These are phyloP conservation scores for Tetradesmus obliquus DNA, from an alignment of 139 green algal species.

Conservation along the genomic window DNA sequence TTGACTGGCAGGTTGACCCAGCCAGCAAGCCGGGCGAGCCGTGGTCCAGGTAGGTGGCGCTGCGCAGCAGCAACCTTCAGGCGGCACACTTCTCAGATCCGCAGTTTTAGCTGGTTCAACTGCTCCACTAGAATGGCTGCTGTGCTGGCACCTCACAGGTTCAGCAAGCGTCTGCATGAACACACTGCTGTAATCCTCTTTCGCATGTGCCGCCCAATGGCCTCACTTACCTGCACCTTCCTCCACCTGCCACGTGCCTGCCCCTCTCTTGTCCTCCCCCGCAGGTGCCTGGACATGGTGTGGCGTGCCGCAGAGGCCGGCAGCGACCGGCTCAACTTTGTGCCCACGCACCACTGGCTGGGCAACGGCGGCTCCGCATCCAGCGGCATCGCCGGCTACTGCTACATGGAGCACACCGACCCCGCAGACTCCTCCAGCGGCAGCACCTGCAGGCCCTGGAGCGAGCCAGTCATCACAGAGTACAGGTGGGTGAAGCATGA, in stretches of 20 bases:
- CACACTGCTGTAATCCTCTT: too few relatives aligned
- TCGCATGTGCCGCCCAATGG: too few relatives aligned
- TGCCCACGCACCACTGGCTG: conserved; percentile 49
- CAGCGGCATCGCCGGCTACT: conserved; percentile 20
- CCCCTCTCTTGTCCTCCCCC: background rate
- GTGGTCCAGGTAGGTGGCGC: conserved; percentile 32
- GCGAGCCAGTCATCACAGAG: background rate
- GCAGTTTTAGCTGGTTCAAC: too few relatives aligned
- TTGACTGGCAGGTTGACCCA: conserved; percentile 39
- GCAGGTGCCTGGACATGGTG: conserved; percentile 44
- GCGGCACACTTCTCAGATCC: too few relatives aligned
- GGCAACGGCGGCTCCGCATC: background rate
- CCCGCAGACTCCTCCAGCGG: background rate
- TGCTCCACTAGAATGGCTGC: too few relatives aligned
- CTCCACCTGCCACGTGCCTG: background rate
- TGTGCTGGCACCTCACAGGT: too few relatives aligned
- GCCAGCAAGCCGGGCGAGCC: conserved; percentile 2
- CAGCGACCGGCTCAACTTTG: conserved; percentile 41
- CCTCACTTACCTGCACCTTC: background rate
- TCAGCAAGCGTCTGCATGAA: too few relatives aligned
- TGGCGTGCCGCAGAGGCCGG: conserved; percentile 10
- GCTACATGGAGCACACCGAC: conserved; percentile 21
- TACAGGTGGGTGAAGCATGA: conserved; percentile 8
- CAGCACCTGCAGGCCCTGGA: conserved; percentile 33
- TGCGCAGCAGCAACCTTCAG: background rate